Evolutionary conservation across 2,329 filamentous ascomycete genomes (phyloP), one percentile per base, ranked within the genome.

Genomic region (Septoria petroselini): DNA sequence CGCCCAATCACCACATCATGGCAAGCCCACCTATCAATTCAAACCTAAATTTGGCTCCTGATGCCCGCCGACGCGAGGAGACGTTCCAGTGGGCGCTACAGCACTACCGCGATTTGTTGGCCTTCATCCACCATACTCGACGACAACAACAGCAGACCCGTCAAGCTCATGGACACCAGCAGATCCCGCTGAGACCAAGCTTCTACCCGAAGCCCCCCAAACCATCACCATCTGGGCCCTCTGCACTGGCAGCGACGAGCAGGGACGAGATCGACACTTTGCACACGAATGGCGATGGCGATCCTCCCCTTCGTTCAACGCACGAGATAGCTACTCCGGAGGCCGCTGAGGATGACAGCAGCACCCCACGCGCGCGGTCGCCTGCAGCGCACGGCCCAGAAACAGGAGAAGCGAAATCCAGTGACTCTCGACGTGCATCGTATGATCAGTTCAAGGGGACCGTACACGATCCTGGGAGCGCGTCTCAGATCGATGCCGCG

Each of bases 171-270:
- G 70, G 69, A 18, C 62, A 62, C 17, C 69, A 71, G 17, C 72
- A 73, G 31, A 63, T 71, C 11, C 54, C 71, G 18, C 60, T 72
- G 35, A 77, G 80, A 58, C 79, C 79, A 2, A 76, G 73, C 52
- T 82, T 83, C 42, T 84, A 80, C 49, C 81, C 81, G 0, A 81
- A 78, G 58, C 81, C 81, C 23, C 81, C 81, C 14, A 76, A 76
- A 38, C 77, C 81, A 57, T 77, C 79, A 21, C 72, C 72, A 11
- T 71, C 76, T 12, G 75, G 76, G 56, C 74, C 77, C 47, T 74
- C 72, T 2, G 40, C 51, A n/a, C 50, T 52, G 31, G 27, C 52
- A 8, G 38, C 52, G 4, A 54, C 44, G 19, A 37, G 17, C 8
- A 52, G 46, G 17, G 30, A 31, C 11, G 52, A 53, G 17, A 21